Evolutionary conservation across 176 grass and related monocot genomes (phyloP), one percentile per base, ranked within the genome.

Genomic region (Eragrostis curvula): DNA sequence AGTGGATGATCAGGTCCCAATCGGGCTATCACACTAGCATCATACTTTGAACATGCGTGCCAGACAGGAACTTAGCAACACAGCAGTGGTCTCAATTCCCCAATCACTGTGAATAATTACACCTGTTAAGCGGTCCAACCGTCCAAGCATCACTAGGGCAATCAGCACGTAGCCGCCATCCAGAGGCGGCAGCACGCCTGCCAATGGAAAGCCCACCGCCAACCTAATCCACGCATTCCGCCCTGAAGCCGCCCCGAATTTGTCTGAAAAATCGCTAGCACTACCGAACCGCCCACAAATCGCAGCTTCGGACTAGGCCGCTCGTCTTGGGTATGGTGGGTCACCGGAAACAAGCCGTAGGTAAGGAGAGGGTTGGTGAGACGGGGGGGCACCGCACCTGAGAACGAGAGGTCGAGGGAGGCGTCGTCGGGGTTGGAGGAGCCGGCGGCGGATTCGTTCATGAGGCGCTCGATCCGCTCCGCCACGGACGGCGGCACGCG

Each of bases 371-470:
- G 21, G 41, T 9, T 30, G 1, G 25, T 46, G 59, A n/a, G 46
- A 5, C 72, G 7, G 2, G 7, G 2, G n/a, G 21, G 36, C 30
- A 12, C 30, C 64, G 25, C 5, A 98, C 96, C 92, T 84, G 90
- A 85, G 83, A 98, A 98, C 49, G 92, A 95, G 51, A 98, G 71
- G 83, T 95, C 92, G 69, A 98, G 85, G 66, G 88, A 89, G 48
- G 86, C 84, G 67, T 93, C 88, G 44, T 94, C 91, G 58, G 84
- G 56, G 41, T 86, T 87, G 73, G 89, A 87, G 39, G 89, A 82
- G 40, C 83, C 87, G 5, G 84, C 78, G 44, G 76, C 71, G 61
- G 94, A 93, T 65, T 95, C 90, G 42, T 74, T 91, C 71, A 94
- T 88, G 63, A 94, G 92, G 79, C 79, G 86, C 74, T 98, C 92